These are phyloP conservation scores for Podila minutissima DNA, from an alignment of 192 early-diverging fungal species.

Conservation along the genomic window DNA sequence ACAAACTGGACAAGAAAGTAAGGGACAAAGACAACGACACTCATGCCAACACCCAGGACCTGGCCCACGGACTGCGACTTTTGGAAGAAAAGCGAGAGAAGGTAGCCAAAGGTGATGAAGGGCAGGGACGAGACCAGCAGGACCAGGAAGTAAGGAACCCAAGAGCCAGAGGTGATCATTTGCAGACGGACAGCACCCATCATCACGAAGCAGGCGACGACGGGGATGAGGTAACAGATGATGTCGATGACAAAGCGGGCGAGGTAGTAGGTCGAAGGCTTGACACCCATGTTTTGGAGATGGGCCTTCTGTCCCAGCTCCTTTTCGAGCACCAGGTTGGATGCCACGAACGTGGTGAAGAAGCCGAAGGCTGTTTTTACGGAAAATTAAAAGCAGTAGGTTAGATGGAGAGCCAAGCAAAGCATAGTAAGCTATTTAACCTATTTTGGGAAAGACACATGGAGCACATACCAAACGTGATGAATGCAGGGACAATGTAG, in stretches of 20 bases:
- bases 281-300: constrained; percentile 48
- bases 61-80: constrained; percentile 47
- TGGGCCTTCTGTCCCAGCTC: constrained; percentile 48
- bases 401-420: background rate
- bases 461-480: constrained; percentile 41
- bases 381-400: background rate
- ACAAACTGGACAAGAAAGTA: constrained; percentile 58
- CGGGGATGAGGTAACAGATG: constrained; percentile 27
- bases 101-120: constrained; percentile 46
- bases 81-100: constrained; percentile 50
- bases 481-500: constrained; percentile 46
- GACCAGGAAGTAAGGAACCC: constrained; percentile 41
- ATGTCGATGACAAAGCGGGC: constrained; percentile 44
- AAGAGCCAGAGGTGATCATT: constrained; percentile 41
- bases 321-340: constrained; percentile 38
- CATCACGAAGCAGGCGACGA: constrained; percentile 29
- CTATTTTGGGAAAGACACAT: background rate
- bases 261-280: constrained; percentile 36
- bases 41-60: constrained; percentile 37
- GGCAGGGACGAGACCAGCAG: constrained; percentile 38
- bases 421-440: too few relatives aligned
- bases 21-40: constrained; percentile 53
- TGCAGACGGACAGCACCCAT: constrained; percentile 36
- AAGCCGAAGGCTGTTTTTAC: constrained; percentile 30
- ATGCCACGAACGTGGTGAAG: constrained; percentile 39